Evolutionary conservation across 208 protist genomes (phyloP).

Genomic region (Crithidia sp.): DNA sequence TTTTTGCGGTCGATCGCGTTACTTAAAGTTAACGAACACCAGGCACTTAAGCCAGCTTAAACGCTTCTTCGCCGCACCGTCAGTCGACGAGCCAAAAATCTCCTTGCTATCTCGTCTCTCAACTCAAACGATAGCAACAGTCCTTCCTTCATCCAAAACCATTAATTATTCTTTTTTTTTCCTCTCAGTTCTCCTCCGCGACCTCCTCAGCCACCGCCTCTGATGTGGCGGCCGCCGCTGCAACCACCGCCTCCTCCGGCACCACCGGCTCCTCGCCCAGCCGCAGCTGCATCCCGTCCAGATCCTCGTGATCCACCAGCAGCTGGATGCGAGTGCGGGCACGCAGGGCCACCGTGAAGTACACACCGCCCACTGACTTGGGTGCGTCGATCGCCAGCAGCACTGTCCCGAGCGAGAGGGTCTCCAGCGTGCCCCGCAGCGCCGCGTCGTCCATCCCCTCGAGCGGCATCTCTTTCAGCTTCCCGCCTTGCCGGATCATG

Average conservation of each 20-base stretch:
- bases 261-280: slow-evolving; percentile 45
- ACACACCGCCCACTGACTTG: slow-evolving; percentile 37
- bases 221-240: slow-evolving; percentile 1
- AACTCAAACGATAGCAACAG: too few relatives aligned
- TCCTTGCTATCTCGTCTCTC: neutral
- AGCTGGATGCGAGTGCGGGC: slow-evolving; percentile 76
- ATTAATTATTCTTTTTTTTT: neutral
- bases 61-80: neutral
- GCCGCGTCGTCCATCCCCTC: slow-evolving; percentile 56
- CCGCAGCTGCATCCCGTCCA: slow-evolving; percentile 77
- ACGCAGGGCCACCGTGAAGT: slow-evolving; percentile 71
- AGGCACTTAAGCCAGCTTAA: neutral
- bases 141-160: too few relatives aligned
- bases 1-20: neutral
- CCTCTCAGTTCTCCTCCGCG: neutral
- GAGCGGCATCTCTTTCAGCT: slow-evolving; percentile 69
- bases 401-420: slow-evolving; percentile 61
- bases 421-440: slow-evolving; percentile 47
- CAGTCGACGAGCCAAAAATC: neutral
- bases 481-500: slow-evolving; percentile 55
- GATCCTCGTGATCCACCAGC: slow-evolving; percentile 83
- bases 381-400: slow-evolving; percentile 59
- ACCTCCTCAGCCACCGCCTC: neutral
- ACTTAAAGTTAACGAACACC: neutral
- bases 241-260: neutral